A percentile compares a stretch with the other conserved stretches of the same genome.
Conservation (phyloP, 2,329 filamentous ascomycete species). For the Fusarium sp. region DNA sequence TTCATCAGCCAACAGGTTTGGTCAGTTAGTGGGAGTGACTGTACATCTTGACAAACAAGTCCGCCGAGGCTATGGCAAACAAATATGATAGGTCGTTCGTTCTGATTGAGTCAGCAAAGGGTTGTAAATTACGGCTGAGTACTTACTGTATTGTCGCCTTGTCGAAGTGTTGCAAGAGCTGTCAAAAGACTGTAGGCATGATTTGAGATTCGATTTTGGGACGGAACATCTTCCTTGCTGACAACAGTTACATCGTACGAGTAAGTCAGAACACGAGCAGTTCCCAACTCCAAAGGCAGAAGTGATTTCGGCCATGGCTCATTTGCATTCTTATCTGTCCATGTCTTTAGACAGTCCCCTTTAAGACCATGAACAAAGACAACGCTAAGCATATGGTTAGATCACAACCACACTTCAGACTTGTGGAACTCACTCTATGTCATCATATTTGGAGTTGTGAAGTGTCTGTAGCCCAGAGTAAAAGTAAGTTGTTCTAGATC, state of each 20-base stretch:
- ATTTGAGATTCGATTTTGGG: slow-evolving; percentile 27
- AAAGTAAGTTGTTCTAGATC: not conserved
- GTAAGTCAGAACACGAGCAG: slow-evolving; percentile 36
- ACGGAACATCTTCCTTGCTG: not conserved
- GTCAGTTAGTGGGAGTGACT: fast-evolving
- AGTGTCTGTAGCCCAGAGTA: slow-evolving; percentile 19
- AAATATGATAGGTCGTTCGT: slow-evolving; percentile 33
- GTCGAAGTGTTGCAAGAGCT: slow-evolving; percentile 25
- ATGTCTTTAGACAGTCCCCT: slow-evolving; percentile 36
- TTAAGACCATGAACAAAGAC: slow-evolving; percentile 40
- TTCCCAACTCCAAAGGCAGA: slow-evolving; percentile 14
- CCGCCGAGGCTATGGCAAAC: slow-evolving; percentile 39
- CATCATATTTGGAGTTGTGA: slow-evolving; percentile 1
- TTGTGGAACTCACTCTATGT: slow-evolving; percentile 4
- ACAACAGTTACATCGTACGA: slow-evolving; percentile 29
- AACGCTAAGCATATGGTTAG: slow-evolving; percentile 13
- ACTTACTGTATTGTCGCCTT: slow-evolving; percentile 24
- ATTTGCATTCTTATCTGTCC: slow-evolving; percentile 1
- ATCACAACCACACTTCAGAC: fast-evolving
- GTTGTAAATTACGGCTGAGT: fast-evolving
- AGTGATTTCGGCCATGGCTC: slow-evolving; percentile 26
- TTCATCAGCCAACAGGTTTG: not conserved
- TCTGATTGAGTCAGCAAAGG: not conserved
- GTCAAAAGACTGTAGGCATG: slow-evolving; percentile 37
- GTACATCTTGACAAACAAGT: slow-evolving; percentile 42